These are phyloP conservation scores for Aspergillus piperis DNA, from an alignment of 2,329 filamentous ascomycete species.

Conservation along the genomic window DNA sequence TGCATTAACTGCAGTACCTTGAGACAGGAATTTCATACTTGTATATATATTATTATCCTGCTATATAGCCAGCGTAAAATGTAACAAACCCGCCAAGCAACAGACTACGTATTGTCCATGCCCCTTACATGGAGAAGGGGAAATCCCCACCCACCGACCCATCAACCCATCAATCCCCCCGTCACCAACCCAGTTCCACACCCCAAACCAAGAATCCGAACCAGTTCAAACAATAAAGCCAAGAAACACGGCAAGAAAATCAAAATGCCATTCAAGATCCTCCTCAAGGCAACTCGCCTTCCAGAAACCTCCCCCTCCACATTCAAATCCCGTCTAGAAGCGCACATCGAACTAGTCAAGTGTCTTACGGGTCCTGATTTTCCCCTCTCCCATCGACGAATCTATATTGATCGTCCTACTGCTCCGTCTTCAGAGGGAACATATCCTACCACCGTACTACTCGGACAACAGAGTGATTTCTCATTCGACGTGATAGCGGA, in stretches of 20 bases:
- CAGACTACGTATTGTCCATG: too few relatives aligned
- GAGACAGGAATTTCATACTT: too few relatives aligned
- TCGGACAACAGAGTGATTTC: not conserved
- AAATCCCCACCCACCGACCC: not conserved
- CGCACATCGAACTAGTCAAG: not conserved
- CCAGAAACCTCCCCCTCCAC: not conserved
- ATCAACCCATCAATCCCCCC: not conserved
- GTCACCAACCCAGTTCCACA: not conserved
- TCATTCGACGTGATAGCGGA: not conserved
- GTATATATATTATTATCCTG: too few relatives aligned
- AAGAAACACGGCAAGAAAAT: not conserved
- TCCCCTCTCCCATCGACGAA: not conserved
- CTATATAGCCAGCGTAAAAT: too few relatives aligned
- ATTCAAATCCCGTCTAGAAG: not conserved
- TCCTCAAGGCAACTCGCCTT: not conserved
- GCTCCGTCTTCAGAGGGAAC: not conserved
- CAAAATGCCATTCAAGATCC: not conserved
- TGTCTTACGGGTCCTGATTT: not conserved
- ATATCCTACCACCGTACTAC: not conserved
- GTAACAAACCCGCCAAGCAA: too few relatives aligned
- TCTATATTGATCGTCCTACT: not conserved
- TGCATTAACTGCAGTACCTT: too few relatives aligned
- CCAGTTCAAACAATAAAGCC: not conserved
- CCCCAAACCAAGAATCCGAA: not conserved
- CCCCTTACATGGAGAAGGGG: too few relatives aligned